A percentile compares a stretch with the other conserved stretches of the same genome.
Conservation (phyloP, 202 grass and related monocot genomes). For the Digitaria exilis region DNA sequence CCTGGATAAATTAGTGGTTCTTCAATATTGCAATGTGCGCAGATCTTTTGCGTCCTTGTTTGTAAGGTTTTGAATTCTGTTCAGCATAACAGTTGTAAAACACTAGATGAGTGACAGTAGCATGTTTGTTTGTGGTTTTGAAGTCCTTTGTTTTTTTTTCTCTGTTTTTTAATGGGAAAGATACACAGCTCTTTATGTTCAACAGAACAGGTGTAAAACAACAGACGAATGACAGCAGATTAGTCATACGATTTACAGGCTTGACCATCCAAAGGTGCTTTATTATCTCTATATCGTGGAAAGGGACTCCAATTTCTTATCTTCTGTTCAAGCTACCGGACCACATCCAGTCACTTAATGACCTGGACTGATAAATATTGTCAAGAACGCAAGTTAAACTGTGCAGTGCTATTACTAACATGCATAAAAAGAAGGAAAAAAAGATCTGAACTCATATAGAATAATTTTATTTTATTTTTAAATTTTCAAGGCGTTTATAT, state of each 20-base stretch:
- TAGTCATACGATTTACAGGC: background rate
- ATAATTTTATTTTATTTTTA: background rate
- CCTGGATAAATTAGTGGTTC: background rate
- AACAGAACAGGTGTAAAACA: background rate
- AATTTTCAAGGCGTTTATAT: background rate
- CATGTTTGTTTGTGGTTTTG: background rate
- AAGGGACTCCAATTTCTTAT: background rate
- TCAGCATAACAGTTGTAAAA: background rate
- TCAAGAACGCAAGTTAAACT: background rate
- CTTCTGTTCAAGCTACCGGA: background rate
- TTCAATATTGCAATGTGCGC: background rate
- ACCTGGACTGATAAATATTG: background rate
- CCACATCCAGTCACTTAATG: background rate
- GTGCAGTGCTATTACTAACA: background rate
- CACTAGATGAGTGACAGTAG: background rate
- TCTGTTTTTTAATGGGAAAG: conserved; percentile 8
- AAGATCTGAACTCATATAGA: background rate
- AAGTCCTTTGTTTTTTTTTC: background rate
- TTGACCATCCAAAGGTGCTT: background rate
- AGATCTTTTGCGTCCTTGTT: background rate
- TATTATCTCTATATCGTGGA: background rate
- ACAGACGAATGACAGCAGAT: background rate
- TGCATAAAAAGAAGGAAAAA: background rate
- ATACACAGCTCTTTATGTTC: background rate
- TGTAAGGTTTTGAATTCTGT: background rate